Evolutionary conservation across 371 early-diverging fungal species (phyloP), one percentile per base, ranked within the genome.

Genomic region (Saksenaea vasiformis): DNA sequence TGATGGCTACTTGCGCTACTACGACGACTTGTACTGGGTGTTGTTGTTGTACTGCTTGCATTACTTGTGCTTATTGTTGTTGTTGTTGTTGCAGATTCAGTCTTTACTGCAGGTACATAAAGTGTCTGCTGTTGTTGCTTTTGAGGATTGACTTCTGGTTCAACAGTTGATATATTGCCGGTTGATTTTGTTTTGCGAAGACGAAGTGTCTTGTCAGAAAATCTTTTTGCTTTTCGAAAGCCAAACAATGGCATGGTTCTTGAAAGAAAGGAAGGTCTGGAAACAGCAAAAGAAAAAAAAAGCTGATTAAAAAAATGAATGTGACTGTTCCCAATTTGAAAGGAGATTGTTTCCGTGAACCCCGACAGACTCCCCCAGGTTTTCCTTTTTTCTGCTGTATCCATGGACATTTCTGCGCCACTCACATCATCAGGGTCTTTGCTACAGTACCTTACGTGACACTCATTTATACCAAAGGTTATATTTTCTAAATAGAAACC

Each of bases 111-210:
- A 41, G 43, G 43, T n/a, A 41, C 43, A 41, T n/a, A 41, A 9
- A 41, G 19, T 41, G 43, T 41, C 43, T 41, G 14, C 14, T 41
- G 5, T 41, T 41, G n/a, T 41, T n/a, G n/a, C 1, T 41, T 31
- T 31, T 31, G 31, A 31, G 31, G 31, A 31, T 31, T 31, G 31
- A 31, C 31, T 31, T 31, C 31, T 2, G 31, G 31, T 7, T 31
- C 31, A 4, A 31, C 43, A 14, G 19, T 17, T 41, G 43, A 17
- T 17, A 66, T 60, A 26, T 60, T 66, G 31, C 66, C 66, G 5
- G 61, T 66, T 0, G 66, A 66, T 54, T 66, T 66, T 15, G 66
- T 66, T 55, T 60, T 66, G 35, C 66, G 66, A 11, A 66, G 56
- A 38, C 41, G n/a, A n/a, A 58, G 59, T 41, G 43, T 14, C 19